Evolutionary conservation across 179 eudicot genomes (phyloP).

Genomic region (Beta corolliflora): DNA sequence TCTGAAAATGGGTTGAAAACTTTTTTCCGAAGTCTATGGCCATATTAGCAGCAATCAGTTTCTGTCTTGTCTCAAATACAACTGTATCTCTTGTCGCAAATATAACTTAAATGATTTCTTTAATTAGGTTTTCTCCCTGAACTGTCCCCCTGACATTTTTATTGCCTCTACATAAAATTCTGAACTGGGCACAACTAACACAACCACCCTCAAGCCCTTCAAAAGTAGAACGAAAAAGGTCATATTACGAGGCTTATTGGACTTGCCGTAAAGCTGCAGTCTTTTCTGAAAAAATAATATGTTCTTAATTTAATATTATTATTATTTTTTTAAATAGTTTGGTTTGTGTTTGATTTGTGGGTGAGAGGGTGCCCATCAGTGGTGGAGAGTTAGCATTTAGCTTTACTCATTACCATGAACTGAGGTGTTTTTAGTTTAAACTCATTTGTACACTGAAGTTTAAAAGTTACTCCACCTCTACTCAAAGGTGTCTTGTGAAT

Average conservation of each 20-base stretch:
- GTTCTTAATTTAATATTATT: background rate
- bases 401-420: background rate
- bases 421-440: background rate
- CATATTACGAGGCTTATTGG: no score
- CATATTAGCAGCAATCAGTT: background rate
- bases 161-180: background rate
- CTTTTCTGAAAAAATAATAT: background rate
- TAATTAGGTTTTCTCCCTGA: background rate
- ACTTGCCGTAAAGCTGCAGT: no score
- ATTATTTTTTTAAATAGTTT: background rate
- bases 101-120: background rate
- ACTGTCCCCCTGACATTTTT: background rate
- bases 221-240: background rate
- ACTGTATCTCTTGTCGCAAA: background rate
- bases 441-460: background rate
- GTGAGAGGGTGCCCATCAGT: background rate
- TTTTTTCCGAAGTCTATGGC: background rate
- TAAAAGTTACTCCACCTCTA: background rate
- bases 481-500: background rate
- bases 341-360: background rate
- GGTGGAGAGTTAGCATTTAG: background rate
- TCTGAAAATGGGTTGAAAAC: background rate
- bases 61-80: background rate
- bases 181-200: no score
- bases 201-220: background rate